Conservation (phyloP, 495 filamentous ascomycete genomes). For the Filosporella fistucella region DNA sequence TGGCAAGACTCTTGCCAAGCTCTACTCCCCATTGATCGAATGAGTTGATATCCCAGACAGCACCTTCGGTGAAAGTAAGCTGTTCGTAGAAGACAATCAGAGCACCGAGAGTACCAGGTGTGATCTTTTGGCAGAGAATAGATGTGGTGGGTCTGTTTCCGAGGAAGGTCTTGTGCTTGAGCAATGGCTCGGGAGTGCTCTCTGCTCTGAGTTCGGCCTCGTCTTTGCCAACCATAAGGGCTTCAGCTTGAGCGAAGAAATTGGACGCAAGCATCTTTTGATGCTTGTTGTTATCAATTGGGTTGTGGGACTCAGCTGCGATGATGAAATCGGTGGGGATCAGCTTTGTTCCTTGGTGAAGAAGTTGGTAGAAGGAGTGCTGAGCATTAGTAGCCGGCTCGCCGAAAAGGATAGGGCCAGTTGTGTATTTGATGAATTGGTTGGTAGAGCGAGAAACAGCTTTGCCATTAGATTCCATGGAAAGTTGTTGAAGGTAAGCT, state of each 20-base stretch:
- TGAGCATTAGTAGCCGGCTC: constrained; percentile 99
- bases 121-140: constrained; percentile 92
- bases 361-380: constrained; percentile 99
- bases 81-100: constrained; percentile 99
- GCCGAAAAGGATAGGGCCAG: constrained; percentile 90
- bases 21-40: constrained; percentile 99
- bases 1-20: constrained; percentile 92
- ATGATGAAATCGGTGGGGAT: constrained; percentile 98
- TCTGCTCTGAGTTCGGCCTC: constrained; percentile 85
- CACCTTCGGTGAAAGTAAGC: constrained; percentile 95
- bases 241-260: constrained; percentile 96
- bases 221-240: constrained; percentile 97
- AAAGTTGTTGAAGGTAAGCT: constrained; percentile 96
- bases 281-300: constrained; percentile 83
- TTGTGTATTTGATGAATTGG: constrained; percentile 93
- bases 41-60: constrained; percentile 97
- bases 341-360: constrained; percentile 98
- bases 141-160: constrained; percentile 96
- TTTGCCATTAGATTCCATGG: constrained; percentile 99
- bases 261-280: constrained; percentile 99
- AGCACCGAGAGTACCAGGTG: constrained; percentile 86
- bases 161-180: constrained; percentile 98
- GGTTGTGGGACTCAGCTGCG: constrained; percentile 94
- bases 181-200: constrained; percentile 75
- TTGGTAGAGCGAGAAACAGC: constrained; percentile 80